Percentiles rank a stretch among this genome's conserved stretches.
Conservation (phyloP, 805 yeast species). For the Candida caryicola region DNA sequence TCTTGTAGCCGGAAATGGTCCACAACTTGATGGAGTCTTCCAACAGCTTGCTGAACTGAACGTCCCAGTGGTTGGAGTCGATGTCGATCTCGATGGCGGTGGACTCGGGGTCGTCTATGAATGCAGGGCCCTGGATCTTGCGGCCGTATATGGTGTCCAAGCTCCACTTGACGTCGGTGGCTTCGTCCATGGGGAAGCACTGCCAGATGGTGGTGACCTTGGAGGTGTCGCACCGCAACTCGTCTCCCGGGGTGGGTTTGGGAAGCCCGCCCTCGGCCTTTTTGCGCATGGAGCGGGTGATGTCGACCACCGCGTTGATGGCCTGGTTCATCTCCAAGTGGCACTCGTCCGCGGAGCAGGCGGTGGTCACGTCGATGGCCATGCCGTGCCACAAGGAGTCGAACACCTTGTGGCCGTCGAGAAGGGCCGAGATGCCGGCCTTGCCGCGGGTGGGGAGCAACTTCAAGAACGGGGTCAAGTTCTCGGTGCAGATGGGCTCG, state of each 20-base stretch:
- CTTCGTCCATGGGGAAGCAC: conserved; percentile 75
- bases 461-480: conserved; percentile 88
- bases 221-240: conserved; percentile 68
- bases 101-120: conserved; percentile 43
- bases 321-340: conserved; percentile 57
- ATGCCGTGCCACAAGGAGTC: conserved; percentile 93
- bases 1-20: conserved; percentile 4
- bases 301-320: conserved; percentile 70
- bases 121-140: conserved; percentile 59
- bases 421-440: conserved; percentile 77
- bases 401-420: conserved; percentile 88
- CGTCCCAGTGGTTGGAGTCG: conserved; percentile 47
- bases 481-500: conserved; percentile 96
- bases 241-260: conserved; percentile 66
- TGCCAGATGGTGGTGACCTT: conserved; percentile 60
- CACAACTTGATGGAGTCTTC: conserved; percentile 10
- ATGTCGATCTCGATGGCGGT: conserved; percentile 45
- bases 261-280: conserved; percentile 66
- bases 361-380: conserved; percentile 75
- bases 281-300: conserved; percentile 64
- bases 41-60: conserved; percentile 23
- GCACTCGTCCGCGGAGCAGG: conserved; percentile 45
- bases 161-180: conserved; percentile 46
- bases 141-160: conserved; percentile 71
- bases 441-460: conserved; percentile 89